Base-by-base conservation (phyloP, 108 stramenopile species). In the Bacterosira constricta region DNA sequence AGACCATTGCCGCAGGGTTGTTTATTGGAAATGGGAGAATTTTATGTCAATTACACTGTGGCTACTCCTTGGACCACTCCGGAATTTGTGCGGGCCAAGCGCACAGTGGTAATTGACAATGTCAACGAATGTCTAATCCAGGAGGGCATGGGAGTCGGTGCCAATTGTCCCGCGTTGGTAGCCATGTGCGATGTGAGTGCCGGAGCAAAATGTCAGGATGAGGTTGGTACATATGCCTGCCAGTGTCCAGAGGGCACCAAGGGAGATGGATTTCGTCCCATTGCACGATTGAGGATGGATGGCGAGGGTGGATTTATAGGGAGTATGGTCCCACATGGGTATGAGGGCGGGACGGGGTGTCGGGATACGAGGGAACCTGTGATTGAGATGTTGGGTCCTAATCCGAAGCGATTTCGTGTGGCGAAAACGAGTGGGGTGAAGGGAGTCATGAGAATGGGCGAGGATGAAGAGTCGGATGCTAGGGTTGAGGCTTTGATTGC, bases 1-100 rank as follows among this genome's bases (percentile, higher is more conserved):
- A 69, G 79, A 32, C 92, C 96, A 9, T 66, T 95, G 30, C 91
- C 91, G 0, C 86, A 86, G 39, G 88, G 91, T 1, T 97, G 96
- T 73, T 58, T 95, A 17, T 72, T 83, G 35, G 69, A 90, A 63
- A 88, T 97, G 65, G 95, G 95, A 41, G 68, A 83, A 35, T 96
- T 96, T 68, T 77, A 92, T 63, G 95, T 97, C 34, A 93, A 92
- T 64, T 97, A 97, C 85, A 95, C 95, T 6, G 86, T 97, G 47
- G 90, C 89, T 9, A 95, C 92, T 57, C 93, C 89, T 10, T 97
- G 96, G 96, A 93, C 95, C 1, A 69, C 67, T 15, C 88, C 86
- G 2, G 71, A 89, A 0, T 85, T 63, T 42, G 90, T 84, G 8
- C 66, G 66, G 23, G 76, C 88, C 9, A 91, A 84, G 1, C 86